Conservation (phyloP, 2,329 filamentous ascomycete genomes). For the Ophiostoma ips region DNA sequence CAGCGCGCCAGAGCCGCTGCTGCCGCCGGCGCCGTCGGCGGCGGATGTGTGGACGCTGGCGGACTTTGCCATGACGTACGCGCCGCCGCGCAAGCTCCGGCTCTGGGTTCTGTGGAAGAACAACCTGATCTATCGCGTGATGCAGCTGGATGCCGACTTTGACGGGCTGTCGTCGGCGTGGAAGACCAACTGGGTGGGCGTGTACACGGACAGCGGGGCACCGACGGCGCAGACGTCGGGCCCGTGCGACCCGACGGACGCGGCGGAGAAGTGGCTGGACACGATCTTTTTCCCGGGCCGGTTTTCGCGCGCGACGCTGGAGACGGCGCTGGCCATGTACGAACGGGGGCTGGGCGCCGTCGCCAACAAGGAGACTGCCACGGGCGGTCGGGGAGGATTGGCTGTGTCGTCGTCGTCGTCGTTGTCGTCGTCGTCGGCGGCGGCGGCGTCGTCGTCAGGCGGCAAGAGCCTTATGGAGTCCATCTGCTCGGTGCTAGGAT, state of each 20-base stretch:
- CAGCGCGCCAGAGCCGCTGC: conserved; percentile 48
- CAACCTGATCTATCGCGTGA: conserved; percentile 63
- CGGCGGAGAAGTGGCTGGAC: conserved; percentile 73
- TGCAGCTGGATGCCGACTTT: conserved; percentile 59
- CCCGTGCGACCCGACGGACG: conserved; percentile 51
- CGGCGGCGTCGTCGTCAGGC: conserved; percentile 24
- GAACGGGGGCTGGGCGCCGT: conserved; percentile 43
- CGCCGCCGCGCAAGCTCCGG: conserved; percentile 28
- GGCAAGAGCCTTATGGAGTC: conserved; percentile 56
- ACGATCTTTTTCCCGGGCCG: conserved; percentile 72
- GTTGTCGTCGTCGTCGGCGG: neutral
- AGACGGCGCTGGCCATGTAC: conserved; percentile 73
- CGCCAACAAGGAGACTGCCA: conserved; percentile 21
- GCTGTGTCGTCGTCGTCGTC: neutral
- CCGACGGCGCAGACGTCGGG: conserved; percentile 43
- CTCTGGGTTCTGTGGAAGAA: conserved; percentile 78
- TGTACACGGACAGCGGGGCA: conserved; percentile 44
- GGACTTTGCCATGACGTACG: conserved; percentile 53
- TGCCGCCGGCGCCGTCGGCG: conserved; percentile 55
- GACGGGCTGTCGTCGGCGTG: conserved; percentile 49
- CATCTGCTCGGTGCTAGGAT: conserved; percentile 57
- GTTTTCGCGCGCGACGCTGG: conserved; percentile 66
- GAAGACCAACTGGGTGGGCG: conserved; percentile 55
- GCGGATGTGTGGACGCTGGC: conserved; percentile 69
- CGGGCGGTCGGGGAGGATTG: neutral